These are phyloP conservation scores for Setomelanomma holmii DNA, from an alignment of 2,329 filamentous ascomycete genomes.

Conservation along the genomic window DNA sequence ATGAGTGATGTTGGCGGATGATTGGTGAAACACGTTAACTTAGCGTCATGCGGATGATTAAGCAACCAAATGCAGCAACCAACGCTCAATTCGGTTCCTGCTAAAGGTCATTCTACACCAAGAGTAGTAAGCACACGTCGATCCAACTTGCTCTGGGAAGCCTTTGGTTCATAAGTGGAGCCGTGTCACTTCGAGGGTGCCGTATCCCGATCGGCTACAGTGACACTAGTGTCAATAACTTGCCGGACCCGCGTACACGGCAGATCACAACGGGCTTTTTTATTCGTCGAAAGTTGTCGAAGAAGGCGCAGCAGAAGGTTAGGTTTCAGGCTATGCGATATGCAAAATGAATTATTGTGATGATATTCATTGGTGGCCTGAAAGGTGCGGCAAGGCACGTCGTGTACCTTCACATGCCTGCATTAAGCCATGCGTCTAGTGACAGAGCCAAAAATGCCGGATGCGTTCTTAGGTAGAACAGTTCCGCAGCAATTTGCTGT, in stretches of 20 bases:
- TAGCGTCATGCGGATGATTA: too few species aligned
- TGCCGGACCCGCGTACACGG: background rate
- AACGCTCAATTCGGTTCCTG: background rate
- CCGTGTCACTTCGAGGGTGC: background rate
- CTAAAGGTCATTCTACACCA: background rate
- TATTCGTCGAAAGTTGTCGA: too few species aligned
- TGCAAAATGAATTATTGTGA: background rate
- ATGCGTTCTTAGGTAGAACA: background rate
- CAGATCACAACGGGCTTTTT: too few species aligned
- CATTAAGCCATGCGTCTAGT: background rate
- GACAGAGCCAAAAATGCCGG: background rate
- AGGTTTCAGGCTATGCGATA: background rate
- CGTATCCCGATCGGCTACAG: background rate
- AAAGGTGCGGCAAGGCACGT: background rate
- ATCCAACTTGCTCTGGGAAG: background rate
- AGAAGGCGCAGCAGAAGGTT: background rate
- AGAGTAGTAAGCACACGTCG: background rate
- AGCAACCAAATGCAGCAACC: background rate
- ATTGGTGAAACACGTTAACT: too few species aligned
- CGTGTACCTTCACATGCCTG: too few species aligned
- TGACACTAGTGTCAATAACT: background rate
- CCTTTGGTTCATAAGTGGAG: too few species aligned
- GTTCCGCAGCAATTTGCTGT: background rate
- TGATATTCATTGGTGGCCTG: background rate
- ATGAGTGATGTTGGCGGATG: too few species aligned